Evolutionary conservation across 352 stramenopile genomes (phyloP), one percentile per base, ranked within the genome.

Genomic region (Pythium inflatum): DNA sequence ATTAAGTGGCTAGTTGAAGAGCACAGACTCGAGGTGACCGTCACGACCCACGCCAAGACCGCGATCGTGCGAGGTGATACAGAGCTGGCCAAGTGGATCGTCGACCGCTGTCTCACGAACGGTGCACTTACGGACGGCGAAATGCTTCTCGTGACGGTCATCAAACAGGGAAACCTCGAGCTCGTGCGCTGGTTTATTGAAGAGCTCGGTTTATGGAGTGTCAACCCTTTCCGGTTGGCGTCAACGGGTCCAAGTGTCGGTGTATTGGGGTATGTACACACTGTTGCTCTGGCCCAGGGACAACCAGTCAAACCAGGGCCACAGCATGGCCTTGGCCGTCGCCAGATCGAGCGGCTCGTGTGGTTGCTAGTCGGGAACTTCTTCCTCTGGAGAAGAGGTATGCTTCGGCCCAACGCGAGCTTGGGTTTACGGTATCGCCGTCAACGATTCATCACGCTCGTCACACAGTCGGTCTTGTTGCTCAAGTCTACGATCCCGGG

Each of bases 111-210:
- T 16, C 36, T 43, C 16, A 16, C 36, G 16, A 9, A 16, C 36
- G 36, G 36, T 16, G 36, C 36, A 16, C 9, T 43, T 43, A 16
- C 36, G 9, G 16, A 43, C 36, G 36, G 36, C 36, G 9, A 43
- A 43, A 16, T 16, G 36, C 36, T 43, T 43, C 50, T 58, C 3
- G 50, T 41, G 30, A 13, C 28, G 1, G 50, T 28, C 4, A 58
- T 58, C 31, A 58, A 27, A 31, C 33, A 5, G 2, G n/a, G 25
- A 13, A 43, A 41, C 16, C 18, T 43, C 2, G 50, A 58, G n/a
- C 50, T 58, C 4, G 50, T 58, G 5, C 28, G n/a, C 11, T 58
- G 50, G 50, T 58, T 58, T 16, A 28, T 58, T 16, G 20, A 58
- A 18, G 50, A 58, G 7, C 20, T 43, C 16, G 50, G 30, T 20